Conservation (phyloP, 768 basidiomycete species). For the Daedaleopsis nitida region DNA sequence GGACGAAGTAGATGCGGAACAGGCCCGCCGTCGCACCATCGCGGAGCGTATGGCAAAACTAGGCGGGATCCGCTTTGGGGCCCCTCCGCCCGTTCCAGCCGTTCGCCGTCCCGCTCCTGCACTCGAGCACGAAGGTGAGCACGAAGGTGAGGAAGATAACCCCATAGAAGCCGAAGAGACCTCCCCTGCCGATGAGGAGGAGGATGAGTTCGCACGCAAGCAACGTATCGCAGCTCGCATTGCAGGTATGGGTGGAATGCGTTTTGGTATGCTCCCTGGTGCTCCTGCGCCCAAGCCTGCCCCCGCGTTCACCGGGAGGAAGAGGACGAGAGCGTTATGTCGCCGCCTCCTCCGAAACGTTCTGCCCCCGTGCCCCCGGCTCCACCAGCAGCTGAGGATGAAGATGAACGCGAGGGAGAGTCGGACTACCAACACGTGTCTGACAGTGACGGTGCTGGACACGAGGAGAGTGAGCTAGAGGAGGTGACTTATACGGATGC, state of each 20-base stretch:
- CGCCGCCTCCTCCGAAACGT: slow-evolving; percentile 22
- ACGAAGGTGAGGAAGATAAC: slow-evolving; percentile 20
- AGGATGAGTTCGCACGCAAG: slow-evolving; percentile 61
- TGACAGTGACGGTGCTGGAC: slow-evolving; percentile 68
- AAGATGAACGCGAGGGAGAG: slow-evolving; percentile 48
- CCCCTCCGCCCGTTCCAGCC: slow-evolving; percentile 52
- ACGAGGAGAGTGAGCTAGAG: slow-evolving; percentile 73
- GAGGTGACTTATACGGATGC: slow-evolving; percentile 59
- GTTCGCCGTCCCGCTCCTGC: slow-evolving; percentile 40
- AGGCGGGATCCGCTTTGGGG: slow-evolving; percentile 83
- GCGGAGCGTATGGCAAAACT: slow-evolving; percentile 95
- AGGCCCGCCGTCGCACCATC: slow-evolving; percentile 63
- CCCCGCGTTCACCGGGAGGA: slow-evolving; percentile 20
- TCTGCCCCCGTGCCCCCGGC: slow-evolving; percentile 21
- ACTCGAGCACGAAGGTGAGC: slow-evolving; percentile 11
- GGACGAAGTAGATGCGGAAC: slow-evolving; percentile 45
- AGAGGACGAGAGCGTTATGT: slow-evolving; percentile 9
- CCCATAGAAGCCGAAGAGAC: slow-evolving; percentile 30
- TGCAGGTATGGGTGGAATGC: slow-evolving; percentile 58
- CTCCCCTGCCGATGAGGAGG: slow-evolving; percentile 45
- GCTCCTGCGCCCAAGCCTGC: slow-evolving; percentile 27
- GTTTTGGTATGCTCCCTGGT: slow-evolving; percentile 55
- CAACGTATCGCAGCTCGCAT: slow-evolving; percentile 56
- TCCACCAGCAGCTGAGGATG: slow-evolving; percentile 19
- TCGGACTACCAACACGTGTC: slow-evolving; percentile 35